These are phyloP conservation scores for Crithidia thermophila DNA, from an alignment of 208 protist genomes.

Conservation along the genomic window DNA sequence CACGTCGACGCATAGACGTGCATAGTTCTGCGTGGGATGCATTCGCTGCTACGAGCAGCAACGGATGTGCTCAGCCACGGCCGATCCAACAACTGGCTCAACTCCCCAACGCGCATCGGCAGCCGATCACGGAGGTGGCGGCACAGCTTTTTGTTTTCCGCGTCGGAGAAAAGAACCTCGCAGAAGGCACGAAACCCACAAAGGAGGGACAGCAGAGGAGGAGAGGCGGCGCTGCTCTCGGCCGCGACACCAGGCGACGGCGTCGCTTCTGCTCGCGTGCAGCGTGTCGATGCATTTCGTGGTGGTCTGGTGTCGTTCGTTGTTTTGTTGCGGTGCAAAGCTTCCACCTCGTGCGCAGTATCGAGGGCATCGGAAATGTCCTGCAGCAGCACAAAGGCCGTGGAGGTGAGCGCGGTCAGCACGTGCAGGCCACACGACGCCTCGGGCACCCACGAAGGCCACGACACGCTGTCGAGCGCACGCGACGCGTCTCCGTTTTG, in stretches of 20 bases:
- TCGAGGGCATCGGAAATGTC: slow-evolving; percentile 26
- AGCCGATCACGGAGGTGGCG: slow-evolving; percentile 24
- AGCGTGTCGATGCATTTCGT: background rate
- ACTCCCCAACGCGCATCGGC: slow-evolving; percentile 12
- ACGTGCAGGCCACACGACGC: slow-evolving; percentile 15
- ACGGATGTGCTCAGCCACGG: no score
- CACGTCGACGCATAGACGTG: background rate
- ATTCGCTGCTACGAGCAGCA: no score
- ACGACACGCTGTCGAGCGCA: slow-evolving; percentile 6
- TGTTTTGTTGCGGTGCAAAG: no score
- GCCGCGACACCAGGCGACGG: background rate
- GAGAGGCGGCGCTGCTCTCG: no score
- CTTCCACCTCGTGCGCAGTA: no score
- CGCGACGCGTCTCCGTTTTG: no score
- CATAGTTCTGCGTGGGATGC: background rate
- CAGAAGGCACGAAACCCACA: slow-evolving; percentile 13
- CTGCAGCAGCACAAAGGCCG: slow-evolving; percentile 33
- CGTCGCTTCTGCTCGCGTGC: background rate
- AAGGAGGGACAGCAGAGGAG: background rate
- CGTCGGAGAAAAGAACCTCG: slow-evolving; percentile 21
- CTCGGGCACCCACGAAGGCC: slow-evolving; percentile 41
- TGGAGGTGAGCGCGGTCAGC: slow-evolving; percentile 29
- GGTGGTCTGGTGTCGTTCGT: background rate
- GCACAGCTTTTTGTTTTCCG: slow-evolving; percentile 19
- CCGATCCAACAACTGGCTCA: slow-evolving; percentile 14